A percentile compares a stretch with the other conserved stretches of the same genome.
phyloP scores from a whole-genome alignment of 2,329 filamentous ascomycete species.

The Ophiostoma pallidulum region DNA sequence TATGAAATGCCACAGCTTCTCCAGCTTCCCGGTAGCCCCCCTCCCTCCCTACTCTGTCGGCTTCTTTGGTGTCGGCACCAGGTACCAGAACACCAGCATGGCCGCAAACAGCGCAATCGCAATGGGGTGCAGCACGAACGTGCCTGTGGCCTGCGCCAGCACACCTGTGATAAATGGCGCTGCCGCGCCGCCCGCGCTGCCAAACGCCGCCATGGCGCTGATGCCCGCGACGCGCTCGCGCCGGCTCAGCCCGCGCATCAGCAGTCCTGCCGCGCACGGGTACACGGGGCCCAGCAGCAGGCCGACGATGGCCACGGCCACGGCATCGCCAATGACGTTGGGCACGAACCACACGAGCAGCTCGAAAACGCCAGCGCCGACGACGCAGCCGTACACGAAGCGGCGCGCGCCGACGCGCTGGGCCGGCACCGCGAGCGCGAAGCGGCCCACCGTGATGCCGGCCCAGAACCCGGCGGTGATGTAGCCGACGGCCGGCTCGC shows the following conservation, averaged over 20 bases:
- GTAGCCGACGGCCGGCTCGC: constrained; percentile 65
- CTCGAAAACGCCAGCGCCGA: constrained; percentile 57
- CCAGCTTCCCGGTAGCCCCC: no score
- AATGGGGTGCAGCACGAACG: constrained; percentile 58
- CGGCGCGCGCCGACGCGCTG: constrained; percentile 59
- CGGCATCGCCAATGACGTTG: constrained; percentile 61
- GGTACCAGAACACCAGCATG: constrained; percentile 59
- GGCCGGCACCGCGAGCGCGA: constrained; percentile 58
- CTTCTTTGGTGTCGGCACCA: constrained; percentile 48
- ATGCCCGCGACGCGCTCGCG: constrained; percentile 54
- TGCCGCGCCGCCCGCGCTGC: constrained; percentile 57
- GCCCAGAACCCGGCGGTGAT: constrained; percentile 65
- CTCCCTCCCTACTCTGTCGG: constrained; percentile 51
- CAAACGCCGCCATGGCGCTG: constrained; percentile 60
- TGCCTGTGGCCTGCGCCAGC: constrained; percentile 50
- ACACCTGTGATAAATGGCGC: constrained; percentile 58
- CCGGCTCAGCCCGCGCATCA: constrained; percentile 50
- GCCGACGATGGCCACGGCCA: constrained; percentile 60
- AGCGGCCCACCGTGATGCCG: constrained; percentile 68
- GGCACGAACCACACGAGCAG: constrained; percentile 71
- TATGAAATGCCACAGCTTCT: no score
- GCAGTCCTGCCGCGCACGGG: constrained; percentile 59
- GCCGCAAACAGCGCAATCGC: constrained; percentile 54
- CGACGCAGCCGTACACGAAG: constrained; percentile 55
- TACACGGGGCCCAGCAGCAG: constrained; percentile 71